phyloP scores from a whole-genome alignment of 1,139 yeast genomes.

The Geotrichum restrictum region DNA sequence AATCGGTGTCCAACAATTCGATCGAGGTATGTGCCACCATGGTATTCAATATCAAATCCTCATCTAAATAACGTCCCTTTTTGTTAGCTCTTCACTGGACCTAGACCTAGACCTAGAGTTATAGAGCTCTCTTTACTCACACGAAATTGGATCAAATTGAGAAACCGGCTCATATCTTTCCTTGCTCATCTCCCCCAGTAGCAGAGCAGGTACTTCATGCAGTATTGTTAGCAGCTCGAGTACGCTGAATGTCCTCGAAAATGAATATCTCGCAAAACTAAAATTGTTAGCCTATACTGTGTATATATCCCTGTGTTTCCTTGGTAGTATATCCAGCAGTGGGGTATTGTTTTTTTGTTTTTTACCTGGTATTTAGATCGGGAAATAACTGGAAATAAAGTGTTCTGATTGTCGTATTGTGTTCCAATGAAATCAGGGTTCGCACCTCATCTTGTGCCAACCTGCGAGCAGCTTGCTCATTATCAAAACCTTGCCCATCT shows the following conservation, averaged over 20 bases:
- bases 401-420: slow-evolving; percentile 21
- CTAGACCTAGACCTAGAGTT: too few relatives aligned
- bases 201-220: slow-evolving; percentile 10
- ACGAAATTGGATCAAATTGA: slow-evolving; percentile 17
- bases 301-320: too few relatives aligned
- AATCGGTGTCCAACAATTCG: not conserved
- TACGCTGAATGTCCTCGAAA: slow-evolving; percentile 18
- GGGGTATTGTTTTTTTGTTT: not conserved
- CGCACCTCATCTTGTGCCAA: slow-evolving; percentile 12
- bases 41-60: slow-evolving; percentile 17
- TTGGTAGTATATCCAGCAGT: too few relatives aligned
- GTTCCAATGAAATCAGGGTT: slow-evolving; percentile 20
- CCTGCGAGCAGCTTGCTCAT: slow-evolving; percentile 2
- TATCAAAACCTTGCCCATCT: not conserved
- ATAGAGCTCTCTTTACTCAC: not conserved
- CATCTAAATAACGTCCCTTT: slow-evolving; percentile 1
- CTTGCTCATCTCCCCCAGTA: slow-evolving; percentile 9
- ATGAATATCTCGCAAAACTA: slow-evolving; percentile 20
- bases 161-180: not conserved
- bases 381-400: slow-evolving; percentile 21
- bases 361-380: slow-evolving; percentile 18
- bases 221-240: slow-evolving; percentile 12
- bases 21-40: not conserved
- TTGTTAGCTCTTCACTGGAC: too few relatives aligned
- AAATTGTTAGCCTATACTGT: not conserved